These are phyloP conservation scores for Alternaria angustiovoidea DNA, from an alignment of 2,329 filamentous ascomycete genomes.

Conservation along the genomic window DNA sequence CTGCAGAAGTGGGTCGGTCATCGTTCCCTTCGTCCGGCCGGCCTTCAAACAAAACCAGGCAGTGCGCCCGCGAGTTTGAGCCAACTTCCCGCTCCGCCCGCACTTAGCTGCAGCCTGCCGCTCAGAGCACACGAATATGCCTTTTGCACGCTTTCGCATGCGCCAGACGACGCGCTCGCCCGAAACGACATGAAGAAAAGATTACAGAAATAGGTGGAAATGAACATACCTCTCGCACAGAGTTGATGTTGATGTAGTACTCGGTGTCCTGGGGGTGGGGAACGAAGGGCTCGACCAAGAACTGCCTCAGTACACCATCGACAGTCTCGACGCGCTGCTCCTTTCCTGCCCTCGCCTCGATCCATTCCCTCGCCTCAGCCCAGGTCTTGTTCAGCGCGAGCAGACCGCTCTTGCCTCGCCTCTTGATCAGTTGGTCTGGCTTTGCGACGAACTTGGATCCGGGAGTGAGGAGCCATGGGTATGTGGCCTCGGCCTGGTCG, in stretches of 20 bases:
- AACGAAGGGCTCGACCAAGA: slow-evolving; percentile 98
- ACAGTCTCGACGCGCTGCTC: slow-evolving; percentile 91
- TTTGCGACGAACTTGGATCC: slow-evolving; percentile 97
- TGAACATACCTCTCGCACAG: slow-evolving; percentile 92
- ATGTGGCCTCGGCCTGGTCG: slow-evolving; percentile 93
- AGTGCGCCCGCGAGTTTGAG: slow-evolving; percentile 34
- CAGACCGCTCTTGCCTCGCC: slow-evolving; percentile 97
- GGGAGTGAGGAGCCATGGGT: slow-evolving; percentile 88
- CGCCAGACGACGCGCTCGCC: neutral
- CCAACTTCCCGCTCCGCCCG: slow-evolving; percentile 24
- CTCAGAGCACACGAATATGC: slow-evolving; percentile 23
- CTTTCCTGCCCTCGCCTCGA: slow-evolving; percentile 91
- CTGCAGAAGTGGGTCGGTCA: slow-evolving; percentile 49
- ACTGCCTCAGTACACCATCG: slow-evolving; percentile 87
- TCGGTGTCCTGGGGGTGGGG: slow-evolving; percentile 94
- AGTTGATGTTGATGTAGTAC: slow-evolving; percentile 99
- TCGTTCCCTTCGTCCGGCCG: slow-evolving; percentile 53
- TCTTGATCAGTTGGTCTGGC: slow-evolving; percentile 99
- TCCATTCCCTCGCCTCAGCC: slow-evolving; percentile 92
- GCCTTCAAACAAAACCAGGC: slow-evolving; percentile 47
- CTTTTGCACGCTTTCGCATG: slow-evolving; percentile 11
- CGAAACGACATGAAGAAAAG: slow-evolving; percentile 11
- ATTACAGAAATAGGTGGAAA: slow-evolving; percentile 27
- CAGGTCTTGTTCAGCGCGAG: slow-evolving; percentile 97
- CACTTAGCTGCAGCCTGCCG: slow-evolving; percentile 18